Evolutionary conservation across 345 rosid genomes (phyloP).

Genomic region (Eucalyptus leucophloia): DNA sequence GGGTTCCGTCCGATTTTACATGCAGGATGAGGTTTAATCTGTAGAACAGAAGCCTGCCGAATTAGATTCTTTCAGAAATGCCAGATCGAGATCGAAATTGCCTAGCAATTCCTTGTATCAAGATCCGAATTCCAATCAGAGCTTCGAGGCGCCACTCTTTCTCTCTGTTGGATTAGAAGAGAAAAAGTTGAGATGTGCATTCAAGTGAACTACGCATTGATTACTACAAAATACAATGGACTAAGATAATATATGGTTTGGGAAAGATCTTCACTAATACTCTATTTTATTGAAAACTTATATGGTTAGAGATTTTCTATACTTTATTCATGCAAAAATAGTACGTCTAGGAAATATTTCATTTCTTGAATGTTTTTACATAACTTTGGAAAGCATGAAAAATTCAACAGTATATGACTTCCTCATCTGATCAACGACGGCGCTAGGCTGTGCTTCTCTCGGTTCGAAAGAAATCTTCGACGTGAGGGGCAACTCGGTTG

Average conservation of each 20-base stretch:
- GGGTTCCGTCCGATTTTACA: not conserved
- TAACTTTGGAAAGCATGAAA: constrained; percentile 18
- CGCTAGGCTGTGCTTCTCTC: constrained; percentile 76
- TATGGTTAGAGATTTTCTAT: not conserved
- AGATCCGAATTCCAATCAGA: not conserved
- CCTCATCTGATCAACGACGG: constrained; percentile 76
- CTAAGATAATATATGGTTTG: not conserved
- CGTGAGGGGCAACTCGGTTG: constrained; percentile 64
- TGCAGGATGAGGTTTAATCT: not conserved
- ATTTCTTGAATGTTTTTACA: constrained; percentile 5
- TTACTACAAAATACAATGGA: not conserved
- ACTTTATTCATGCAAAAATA: not conserved
- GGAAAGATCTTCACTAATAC: not conserved
- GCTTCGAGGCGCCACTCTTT: not conserved
- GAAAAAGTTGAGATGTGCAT: not conserved
- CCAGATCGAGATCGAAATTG: not conserved
- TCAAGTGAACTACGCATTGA: not conserved
- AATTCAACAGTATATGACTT: constrained; percentile 48
- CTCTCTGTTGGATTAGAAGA: not conserved
- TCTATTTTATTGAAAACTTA: not conserved
- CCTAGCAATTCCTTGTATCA: not conserved
- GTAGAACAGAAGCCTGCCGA: not conserved
- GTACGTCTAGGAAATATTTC: too few relatives aligned
- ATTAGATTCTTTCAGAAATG: not conserved
- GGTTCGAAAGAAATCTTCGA: constrained; percentile 71